Conservation (phyloP, 345 rosid genomes). For the Microcos paniculata region DNA sequence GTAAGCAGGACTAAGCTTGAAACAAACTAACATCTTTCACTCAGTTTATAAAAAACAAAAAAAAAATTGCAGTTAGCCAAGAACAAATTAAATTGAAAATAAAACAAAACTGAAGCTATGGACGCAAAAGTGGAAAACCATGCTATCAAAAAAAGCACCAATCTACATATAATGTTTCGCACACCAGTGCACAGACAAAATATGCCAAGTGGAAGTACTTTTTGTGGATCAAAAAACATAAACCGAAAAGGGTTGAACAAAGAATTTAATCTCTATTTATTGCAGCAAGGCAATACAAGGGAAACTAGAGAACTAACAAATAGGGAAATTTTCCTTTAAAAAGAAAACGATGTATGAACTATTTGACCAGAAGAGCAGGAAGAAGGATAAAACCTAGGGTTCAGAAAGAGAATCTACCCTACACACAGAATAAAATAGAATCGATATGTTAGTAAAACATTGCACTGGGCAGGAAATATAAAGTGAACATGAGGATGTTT, state of each 20-base stretch:
- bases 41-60: not conserved
- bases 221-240: not conserved
- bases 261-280: not conserved
- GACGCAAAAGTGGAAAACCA: not conserved
- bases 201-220: not conserved
- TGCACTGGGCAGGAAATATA: not conserved
- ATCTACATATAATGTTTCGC: not conserved
- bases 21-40: not conserved
- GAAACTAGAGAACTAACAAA: not conserved
- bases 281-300: not conserved
- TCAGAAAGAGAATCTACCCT: not conserved
- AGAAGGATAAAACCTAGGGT: not conserved
- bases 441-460: not conserved
- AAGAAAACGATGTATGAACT: no score
- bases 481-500: not conserved
- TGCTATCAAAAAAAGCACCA: not conserved
- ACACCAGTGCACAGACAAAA: not conserved
- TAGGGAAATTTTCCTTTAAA: no score
- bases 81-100: not conserved
- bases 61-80: not conserved
- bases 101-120: not conserved
- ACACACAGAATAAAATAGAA: not conserved
- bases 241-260: not conserved
- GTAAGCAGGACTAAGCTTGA: constrained; percentile 2
- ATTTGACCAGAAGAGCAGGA: not conserved